phyloP scores from a whole-genome alignment of 179 eudicot species.

The Dionaea muscipula region DNA sequence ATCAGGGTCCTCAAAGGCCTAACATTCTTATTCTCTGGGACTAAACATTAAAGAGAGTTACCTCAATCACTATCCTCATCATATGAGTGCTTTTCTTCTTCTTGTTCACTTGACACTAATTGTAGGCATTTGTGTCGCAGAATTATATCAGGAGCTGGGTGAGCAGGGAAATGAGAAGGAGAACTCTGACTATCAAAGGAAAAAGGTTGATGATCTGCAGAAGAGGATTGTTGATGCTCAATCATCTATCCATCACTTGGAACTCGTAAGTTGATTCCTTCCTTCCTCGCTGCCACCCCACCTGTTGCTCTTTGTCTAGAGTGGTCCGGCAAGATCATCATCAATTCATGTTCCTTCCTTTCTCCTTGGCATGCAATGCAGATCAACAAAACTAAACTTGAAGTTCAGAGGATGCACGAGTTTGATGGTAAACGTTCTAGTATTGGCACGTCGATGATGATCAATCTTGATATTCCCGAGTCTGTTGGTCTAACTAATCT shows the following conservation, averaged over 20 bases:
- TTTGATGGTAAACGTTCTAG: constrained; percentile 40
- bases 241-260: constrained; percentile 60
- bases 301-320: no score
- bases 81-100: not conserved
- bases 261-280: constrained; percentile 45
- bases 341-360: not conserved
- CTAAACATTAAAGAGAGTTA: no score
- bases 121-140: no score
- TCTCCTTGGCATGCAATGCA: constrained; percentile 17
- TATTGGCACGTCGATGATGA: constrained; percentile 40
- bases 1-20: no score
- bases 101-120: no score
- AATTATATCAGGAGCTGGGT: constrained; percentile 68
- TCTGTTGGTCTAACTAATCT: constrained; percentile 58
- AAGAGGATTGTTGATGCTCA: constrained; percentile 57
- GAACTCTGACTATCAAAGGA: constrained; percentile 61
- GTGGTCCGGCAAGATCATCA: no score
- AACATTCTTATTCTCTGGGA: no score
- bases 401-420: constrained; percentile 45
- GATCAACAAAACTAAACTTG: constrained; percentile 43
- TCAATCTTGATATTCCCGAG: constrained; percentile 83
- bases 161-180: constrained; percentile 64
- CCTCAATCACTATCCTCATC: no score
- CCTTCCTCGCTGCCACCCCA: constrained; percentile 1
- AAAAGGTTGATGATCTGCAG: constrained; percentile 66